Evolutionary conservation across 2,329 filamentous ascomycete genomes (phyloP).

Genomic region (Fusarium compactum): DNA sequence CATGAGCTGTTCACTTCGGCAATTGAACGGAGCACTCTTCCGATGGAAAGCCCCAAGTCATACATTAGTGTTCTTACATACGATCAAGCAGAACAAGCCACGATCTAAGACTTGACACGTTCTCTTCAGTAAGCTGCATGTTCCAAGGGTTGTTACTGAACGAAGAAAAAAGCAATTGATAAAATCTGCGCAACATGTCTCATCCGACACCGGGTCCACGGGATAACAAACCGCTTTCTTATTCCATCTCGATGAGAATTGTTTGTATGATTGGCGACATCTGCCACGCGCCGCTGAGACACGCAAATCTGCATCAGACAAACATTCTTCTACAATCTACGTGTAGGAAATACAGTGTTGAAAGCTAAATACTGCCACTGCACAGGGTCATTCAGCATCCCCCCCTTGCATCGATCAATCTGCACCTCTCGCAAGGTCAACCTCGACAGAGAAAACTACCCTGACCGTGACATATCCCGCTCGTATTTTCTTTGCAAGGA

Average conservation of each 20-base stretch:
- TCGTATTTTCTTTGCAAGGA: neutral
- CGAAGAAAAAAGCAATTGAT: neutral
- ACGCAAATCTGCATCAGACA: neutral
- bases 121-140: neutral
- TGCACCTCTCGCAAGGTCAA: slow-evolving; percentile 5
- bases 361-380: neutral
- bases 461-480: neutral
- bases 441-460: neutral
- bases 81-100: neutral
- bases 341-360: neutral
- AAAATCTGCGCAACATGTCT: slow-evolving; percentile 1
- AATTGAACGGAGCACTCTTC: neutral
- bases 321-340: neutral
- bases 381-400: neutral
- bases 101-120: neutral
- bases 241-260: neutral
- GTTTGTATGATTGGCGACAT: too few species aligned
- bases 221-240: neutral
- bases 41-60: neutral
- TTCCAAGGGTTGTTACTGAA: neutral
- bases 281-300: neutral
- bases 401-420: neutral
- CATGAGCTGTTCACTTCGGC: neutral
- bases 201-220: neutral
- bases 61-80: neutral